These are phyloP conservation scores for Reutealis trisperma DNA, from an alignment of 345 rosid genomes.

Conservation along the genomic window DNA sequence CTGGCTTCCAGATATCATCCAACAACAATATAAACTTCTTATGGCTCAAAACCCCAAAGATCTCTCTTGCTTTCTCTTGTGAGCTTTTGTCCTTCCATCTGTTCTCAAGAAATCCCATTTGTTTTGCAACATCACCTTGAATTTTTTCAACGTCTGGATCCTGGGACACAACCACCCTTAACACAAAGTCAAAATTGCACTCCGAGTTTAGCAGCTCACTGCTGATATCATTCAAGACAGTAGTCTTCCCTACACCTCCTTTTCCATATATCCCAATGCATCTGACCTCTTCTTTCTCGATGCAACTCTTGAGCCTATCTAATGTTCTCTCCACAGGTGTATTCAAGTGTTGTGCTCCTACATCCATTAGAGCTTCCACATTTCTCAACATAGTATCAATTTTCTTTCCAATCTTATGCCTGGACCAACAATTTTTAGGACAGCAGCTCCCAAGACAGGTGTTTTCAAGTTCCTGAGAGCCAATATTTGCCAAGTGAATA, in stretches of 20 bases:
- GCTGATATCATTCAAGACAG: constrained; percentile 22
- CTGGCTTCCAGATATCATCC: constrained; percentile 21
- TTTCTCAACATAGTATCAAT: not conserved
- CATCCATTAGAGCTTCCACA: not conserved
- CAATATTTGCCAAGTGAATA: not conserved
- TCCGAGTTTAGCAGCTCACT: not conserved
- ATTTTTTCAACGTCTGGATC: not conserved
- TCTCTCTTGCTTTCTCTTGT: constrained; percentile 5
- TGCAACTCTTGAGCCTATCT: not conserved
- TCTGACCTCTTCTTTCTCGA: not conserved
- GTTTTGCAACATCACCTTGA: constrained; percentile 4
- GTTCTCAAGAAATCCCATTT: not conserved
- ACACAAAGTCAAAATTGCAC: constrained; percentile 10
- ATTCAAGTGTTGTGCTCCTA: not conserved
- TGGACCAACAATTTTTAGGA: constrained; percentile 18
- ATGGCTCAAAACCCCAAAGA: not conserved
- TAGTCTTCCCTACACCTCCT: constrained; percentile 30
- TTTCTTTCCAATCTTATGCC: constrained; percentile 28
- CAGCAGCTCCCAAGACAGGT: constrained; percentile 20
- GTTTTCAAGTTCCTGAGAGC: constrained; percentile 15
- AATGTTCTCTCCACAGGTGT: not conserved
- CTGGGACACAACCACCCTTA: constrained; percentile 24
- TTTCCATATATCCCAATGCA: constrained; percentile 27
- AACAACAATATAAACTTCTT: constrained; percentile 27
- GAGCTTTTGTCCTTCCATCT: not conserved